These are phyloP conservation scores for Alternaria atra DNA, from an alignment of 2,329 filamentous ascomycete genomes.

Conservation along the genomic window DNA sequence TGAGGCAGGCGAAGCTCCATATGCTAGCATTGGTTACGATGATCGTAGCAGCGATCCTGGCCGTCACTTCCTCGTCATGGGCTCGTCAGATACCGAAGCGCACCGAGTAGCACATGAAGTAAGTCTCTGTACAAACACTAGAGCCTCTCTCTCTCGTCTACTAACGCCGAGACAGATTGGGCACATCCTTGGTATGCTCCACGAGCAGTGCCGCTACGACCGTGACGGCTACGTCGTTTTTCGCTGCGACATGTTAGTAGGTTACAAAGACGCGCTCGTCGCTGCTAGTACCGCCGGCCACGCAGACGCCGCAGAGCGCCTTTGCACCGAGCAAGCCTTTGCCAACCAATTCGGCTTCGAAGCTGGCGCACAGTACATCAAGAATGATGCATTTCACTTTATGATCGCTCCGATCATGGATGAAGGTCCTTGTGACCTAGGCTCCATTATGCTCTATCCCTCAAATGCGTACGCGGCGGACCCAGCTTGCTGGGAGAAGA, in stretches of 20 bases:
- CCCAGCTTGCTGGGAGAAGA: background rate
- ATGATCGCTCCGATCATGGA: background rate
- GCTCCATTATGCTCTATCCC: slow-evolving; percentile 13
- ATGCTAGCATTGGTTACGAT: background rate
- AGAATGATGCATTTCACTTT: background rate
- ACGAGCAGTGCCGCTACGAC: slow-evolving; percentile 9
- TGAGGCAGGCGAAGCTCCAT: background rate
- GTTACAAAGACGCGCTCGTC: background rate
- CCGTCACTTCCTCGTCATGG: background rate
- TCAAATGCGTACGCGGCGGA: background rate
- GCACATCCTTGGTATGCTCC: slow-evolving; percentile 12
- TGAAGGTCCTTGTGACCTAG: background rate
- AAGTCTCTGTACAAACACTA: background rate
- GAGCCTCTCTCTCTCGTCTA: background rate
- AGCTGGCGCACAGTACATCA: slow-evolving; percentile 1
- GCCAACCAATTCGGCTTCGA: background rate
- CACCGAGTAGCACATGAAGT: slow-evolving; percentile 4
- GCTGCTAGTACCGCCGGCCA: background rate
- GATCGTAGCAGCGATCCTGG: background rate
- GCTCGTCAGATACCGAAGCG: background rate
- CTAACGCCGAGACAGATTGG: background rate
- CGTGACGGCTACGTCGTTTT: slow-evolving; percentile 7
- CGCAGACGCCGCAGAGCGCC: background rate
- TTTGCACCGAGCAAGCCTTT: background rate
- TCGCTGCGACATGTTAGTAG: slow-evolving; percentile 5